phyloP scores from a whole-genome alignment of 805 yeast genomes.

The Teunomyces aglyptinius region DNA sequence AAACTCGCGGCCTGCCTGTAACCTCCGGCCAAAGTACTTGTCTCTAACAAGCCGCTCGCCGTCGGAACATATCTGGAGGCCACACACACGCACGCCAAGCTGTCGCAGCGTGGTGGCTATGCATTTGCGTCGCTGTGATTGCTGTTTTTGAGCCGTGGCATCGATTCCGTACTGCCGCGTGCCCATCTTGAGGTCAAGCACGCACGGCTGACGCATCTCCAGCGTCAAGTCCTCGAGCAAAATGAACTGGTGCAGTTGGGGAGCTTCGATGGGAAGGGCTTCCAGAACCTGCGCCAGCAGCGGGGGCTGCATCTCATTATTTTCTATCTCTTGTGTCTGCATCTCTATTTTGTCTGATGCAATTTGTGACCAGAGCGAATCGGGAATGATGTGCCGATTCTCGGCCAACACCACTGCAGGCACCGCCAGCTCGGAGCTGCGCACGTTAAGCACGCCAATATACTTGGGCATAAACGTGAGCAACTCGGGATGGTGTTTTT shows the following conservation, averaged over 20 bases:
- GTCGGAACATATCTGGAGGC: conserved; percentile 57
- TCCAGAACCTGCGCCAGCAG: conserved; percentile 19
- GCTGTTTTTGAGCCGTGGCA: conserved; percentile 67
- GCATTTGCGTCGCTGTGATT: conserved; percentile 82
- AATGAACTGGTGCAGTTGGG: conserved; percentile 76
- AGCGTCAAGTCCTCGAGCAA: conserved; percentile 86
- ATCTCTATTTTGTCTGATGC: conserved; percentile 25
- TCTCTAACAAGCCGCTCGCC: conserved; percentile 54
- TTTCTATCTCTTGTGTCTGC: not conserved
- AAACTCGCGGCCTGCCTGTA: conserved; percentile 72
- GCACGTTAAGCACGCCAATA: conserved; percentile 89
- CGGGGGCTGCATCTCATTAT: not conserved
- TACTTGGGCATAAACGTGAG: conserved; percentile 88
- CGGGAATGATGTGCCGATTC: conserved; percentile 88
- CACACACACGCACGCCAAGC: conserved; percentile 92
- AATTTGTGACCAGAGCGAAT: conserved; percentile 66
- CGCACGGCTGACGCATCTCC: conserved; percentile 83
- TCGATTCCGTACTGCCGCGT: conserved; percentile 98
- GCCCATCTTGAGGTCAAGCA: conserved; percentile 95
- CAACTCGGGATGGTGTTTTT: conserved; percentile 70
- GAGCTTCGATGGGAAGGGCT: conserved; percentile 39
- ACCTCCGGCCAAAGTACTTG: conserved; percentile 86
- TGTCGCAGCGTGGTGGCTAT: conserved; percentile 71
- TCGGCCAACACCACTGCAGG: conserved; percentile 92
- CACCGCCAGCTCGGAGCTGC: conserved; percentile 59